Evolutionary conservation across 1,139 yeast species (phyloP).

Genomic region (Nakaseomyces sp.): DNA sequence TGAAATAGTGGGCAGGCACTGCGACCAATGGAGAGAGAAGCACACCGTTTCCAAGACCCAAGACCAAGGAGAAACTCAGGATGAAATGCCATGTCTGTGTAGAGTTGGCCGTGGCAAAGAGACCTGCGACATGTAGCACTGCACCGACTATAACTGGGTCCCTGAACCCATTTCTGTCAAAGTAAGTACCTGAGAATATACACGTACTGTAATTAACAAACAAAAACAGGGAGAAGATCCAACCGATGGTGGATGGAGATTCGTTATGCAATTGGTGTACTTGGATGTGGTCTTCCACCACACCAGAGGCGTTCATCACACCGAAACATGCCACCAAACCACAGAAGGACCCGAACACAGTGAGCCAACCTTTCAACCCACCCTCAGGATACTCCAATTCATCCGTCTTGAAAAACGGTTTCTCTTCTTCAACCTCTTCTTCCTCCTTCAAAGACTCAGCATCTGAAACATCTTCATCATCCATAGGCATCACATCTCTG

Average conservation of each 20-base stretch:
- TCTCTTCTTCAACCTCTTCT: too few relatives aligned
- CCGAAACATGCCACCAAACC: constrained; percentile 57
- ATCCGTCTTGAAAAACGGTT: too few relatives aligned
- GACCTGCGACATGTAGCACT: constrained; percentile 40
- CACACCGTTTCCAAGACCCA: constrained; percentile 52
- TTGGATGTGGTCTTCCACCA: constrained; percentile 51
- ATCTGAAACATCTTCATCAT: too few relatives aligned
- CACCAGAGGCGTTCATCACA: constrained; percentile 51
- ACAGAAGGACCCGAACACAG: constrained; percentile 47
- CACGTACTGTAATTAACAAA: constrained; percentile 50
- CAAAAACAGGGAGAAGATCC: constrained; percentile 58
- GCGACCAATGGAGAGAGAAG: constrained; percentile 53
- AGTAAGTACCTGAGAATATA: constrained; percentile 51
- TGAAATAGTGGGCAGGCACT: constrained; percentile 55
- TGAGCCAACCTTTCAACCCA: constrained; percentile 46
- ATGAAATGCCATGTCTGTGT: constrained; percentile 48
- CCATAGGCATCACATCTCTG: too few relatives aligned
- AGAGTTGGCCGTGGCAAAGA: constrained; percentile 49
- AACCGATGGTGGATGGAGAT: constrained; percentile 45
- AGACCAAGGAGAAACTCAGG: constrained; percentile 45
- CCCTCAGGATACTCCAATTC: constrained; percentile 41
- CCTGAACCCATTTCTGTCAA: constrained; percentile 55
- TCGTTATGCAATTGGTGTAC: constrained; percentile 42
- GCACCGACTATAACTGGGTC: constrained; percentile 41
- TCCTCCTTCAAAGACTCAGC: too few relatives aligned